Conservation (phyloP, 306 rosid genomes). For the Cucurbita moschata region DNA sequence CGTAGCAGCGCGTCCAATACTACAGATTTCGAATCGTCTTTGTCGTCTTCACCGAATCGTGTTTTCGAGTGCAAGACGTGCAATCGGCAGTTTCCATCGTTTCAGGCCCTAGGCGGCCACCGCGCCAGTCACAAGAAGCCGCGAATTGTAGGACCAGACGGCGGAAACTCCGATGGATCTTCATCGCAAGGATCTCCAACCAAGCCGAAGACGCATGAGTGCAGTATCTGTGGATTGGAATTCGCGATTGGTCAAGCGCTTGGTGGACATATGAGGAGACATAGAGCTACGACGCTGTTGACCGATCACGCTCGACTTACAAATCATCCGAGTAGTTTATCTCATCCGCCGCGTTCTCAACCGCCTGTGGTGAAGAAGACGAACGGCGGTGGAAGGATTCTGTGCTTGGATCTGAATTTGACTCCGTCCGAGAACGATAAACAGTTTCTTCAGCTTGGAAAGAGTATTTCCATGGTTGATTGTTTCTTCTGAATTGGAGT, state of each 20-base stretch:
- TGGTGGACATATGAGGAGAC: conserved; percentile 98
- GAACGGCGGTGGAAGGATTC: conserved; percentile 22
- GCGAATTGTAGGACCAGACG: conserved; percentile 24
- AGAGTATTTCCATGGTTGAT: conserved; percentile 32
- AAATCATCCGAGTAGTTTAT: not conserved
- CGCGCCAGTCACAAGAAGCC: conserved; percentile 95
- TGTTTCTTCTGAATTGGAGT: conserved; percentile 22
- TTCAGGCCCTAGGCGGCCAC: conserved; percentile 96
- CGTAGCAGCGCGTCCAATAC: conserved; percentile 5
- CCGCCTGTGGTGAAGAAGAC: conserved; percentile 20
- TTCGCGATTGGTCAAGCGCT: conserved; percentile 89
- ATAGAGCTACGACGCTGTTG: conserved; percentile 27
- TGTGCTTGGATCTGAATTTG: conserved; percentile 71
- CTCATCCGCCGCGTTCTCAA: conserved; percentile 9
- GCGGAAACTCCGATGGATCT: conserved; percentile 9
- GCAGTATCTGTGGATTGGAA: conserved; percentile 73
- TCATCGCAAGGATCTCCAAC: conserved; percentile 24
- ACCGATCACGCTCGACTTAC: conserved; percentile 1
- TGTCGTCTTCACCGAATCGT: conserved; percentile 20
- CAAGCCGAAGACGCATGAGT: conserved; percentile 82
- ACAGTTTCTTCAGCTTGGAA: conserved; percentile 48
- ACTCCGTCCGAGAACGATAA: conserved; percentile 84
- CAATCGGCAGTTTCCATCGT: conserved; percentile 65
- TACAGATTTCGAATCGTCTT: not conserved
- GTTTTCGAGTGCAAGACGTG: conserved; percentile 96